Conservation (phyloP, 2,329 filamentous ascomycete species). For the Paecilomyces sp. region DNA sequence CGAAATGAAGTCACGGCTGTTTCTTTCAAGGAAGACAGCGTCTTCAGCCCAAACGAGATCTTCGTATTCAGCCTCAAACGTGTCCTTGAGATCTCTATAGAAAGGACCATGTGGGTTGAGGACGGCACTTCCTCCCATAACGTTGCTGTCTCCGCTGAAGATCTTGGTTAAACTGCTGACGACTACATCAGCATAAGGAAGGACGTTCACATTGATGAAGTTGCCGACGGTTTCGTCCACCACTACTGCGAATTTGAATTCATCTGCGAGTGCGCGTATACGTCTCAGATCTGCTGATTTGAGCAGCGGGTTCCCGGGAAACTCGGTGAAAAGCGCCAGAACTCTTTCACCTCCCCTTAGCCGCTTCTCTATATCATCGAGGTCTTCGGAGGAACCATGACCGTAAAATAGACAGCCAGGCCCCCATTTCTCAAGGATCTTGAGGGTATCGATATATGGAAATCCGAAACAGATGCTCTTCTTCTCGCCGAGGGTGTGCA, state of each 20-base stretch:
- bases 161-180: constrained; percentile 95
- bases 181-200: constrained; percentile 82
- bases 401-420: constrained; percentile 86
- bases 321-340: constrained; percentile 85
- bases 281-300: constrained; percentile 74
- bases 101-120: constrained; percentile 61
- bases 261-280: constrained; percentile 72
- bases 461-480: constrained; percentile 94
- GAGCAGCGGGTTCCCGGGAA: constrained; percentile 85
- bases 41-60: constrained; percentile 95
- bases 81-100: constrained; percentile 62
- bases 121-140: constrained; percentile 79
- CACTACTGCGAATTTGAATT: constrained; percentile 81
- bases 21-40: constrained; percentile 88
- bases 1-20: constrained; percentile 82
- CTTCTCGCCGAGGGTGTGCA: constrained; percentile 54
- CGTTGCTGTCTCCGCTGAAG: constrained; percentile 95
- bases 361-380: constrained; percentile 73
- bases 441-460: constrained; percentile 92
- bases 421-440: constrained; percentile 90
- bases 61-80: constrained; percentile 63
- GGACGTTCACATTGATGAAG: constrained; percentile 89
- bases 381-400: constrained; percentile 64
- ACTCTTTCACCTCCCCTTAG: constrained; percentile 67
- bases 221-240: constrained; percentile 96